Percentiles rank a stretch among this genome's conserved stretches.
These are phyloP conservation scores for Coprinopsis cinerea DNA, from an alignment of 768 basidiomycete species.

Conservation along the genomic window DNA sequence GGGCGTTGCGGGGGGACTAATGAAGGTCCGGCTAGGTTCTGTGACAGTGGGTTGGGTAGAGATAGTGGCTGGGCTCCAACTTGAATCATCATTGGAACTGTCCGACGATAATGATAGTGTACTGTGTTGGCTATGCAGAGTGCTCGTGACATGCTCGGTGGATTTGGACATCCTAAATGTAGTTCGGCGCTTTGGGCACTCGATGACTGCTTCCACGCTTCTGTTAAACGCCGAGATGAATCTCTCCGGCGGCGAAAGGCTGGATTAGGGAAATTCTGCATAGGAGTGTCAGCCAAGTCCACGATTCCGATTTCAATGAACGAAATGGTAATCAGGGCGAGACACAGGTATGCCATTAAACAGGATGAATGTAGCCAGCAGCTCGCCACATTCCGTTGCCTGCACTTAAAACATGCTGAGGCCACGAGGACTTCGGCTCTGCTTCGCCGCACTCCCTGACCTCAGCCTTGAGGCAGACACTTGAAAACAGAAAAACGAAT, in stretches of 20 bases:
- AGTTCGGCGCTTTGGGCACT: neutral
- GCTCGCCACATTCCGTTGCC: neutral
- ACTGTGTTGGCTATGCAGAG: constrained; percentile 4
- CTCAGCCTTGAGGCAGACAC: neutral
- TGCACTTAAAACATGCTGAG: neutral
- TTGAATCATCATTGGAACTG: constrained; percentile 6
- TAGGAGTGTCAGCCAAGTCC: constrained; percentile 2
- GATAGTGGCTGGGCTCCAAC: neutral
- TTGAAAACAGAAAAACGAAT: neutral
- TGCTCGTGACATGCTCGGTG: constrained; percentile 10
- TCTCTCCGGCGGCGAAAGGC: neutral
- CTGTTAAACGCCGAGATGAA: neutral
- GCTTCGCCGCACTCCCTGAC: neutral
- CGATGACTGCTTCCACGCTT: neutral
- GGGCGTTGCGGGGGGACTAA: neutral
- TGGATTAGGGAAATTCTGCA: constrained; percentile 12
- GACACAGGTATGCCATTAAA: neutral
- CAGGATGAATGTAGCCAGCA: neutral
- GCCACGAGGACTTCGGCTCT: neutral
- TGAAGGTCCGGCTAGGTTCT: neutral
- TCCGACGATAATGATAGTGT: constrained; percentile 7
- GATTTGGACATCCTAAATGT: constrained; percentile 2
- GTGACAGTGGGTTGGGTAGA: constrained; percentile 2
- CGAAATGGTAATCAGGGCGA: neutral
- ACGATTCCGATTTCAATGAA: neutral